phyloP scores from a whole-genome alignment of 169 alveolate species.

The Plasmodium inui region DNA sequence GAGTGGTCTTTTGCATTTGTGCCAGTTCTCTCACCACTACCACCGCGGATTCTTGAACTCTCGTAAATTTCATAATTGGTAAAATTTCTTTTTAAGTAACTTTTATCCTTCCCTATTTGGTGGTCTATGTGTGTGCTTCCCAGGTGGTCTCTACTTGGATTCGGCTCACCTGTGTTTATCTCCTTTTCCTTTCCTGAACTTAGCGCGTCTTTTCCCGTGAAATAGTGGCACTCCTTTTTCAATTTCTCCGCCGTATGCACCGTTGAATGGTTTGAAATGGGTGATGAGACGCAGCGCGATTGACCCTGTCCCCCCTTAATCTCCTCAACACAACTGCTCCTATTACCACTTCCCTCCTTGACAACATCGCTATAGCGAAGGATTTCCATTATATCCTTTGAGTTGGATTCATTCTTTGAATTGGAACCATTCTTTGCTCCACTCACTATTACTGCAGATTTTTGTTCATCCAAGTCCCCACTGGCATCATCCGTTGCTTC shows the following conservation, averaged over 20 bases:
- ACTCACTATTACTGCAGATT: background rate
- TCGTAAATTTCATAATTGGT: conserved; percentile 23
- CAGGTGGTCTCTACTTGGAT: background rate
- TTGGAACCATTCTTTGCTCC: background rate
- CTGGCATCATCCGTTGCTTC: background rate
- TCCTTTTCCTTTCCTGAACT: background rate
- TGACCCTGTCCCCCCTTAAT: background rate
- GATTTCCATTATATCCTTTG: background rate
- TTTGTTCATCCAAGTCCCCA: background rate
- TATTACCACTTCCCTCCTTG: background rate
- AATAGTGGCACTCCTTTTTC: background rate
- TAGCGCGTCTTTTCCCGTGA: background rate
- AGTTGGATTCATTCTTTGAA: background rate
- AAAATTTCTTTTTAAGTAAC: background rate
- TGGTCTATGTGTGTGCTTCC: background rate
- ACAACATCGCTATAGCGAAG: background rate
- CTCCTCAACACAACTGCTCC: background rate
- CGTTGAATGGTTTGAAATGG: background rate
- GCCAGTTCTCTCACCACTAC: background rate
- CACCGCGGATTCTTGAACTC: background rate
- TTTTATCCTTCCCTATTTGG: background rate
- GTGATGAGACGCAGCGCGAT: background rate
- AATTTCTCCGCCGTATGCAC: background rate
- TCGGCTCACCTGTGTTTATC: background rate
- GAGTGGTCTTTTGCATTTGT: background rate